Percentiles rank a stretch among this genome's conserved stretches.
These are phyloP conservation scores for Cyclocybe aegerita DNA, from an alignment of 768 basidiomycete species.

Conservation along the genomic window DNA sequence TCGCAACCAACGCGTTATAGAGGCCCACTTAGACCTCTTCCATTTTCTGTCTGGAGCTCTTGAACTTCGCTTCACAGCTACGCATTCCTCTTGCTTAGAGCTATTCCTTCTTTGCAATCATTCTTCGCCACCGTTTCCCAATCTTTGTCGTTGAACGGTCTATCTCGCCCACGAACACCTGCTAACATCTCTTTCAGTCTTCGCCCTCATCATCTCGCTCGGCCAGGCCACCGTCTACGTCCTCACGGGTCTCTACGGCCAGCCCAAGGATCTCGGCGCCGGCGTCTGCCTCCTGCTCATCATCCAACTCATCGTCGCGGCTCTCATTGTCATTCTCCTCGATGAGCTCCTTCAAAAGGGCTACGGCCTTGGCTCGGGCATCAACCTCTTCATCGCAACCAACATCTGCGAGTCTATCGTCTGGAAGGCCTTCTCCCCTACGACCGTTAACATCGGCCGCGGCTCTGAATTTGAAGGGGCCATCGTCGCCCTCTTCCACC, in stretches of 20 bases:
- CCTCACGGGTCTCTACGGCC: slow-evolving; percentile 94
- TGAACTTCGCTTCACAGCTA: too few relatives aligned
- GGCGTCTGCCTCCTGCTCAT: slow-evolving; percentile 97
- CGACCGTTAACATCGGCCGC: slow-evolving; percentile 96
- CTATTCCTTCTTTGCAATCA: too few relatives aligned
- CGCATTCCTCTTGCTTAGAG: too few relatives aligned
- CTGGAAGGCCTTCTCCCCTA: slow-evolving; percentile 99
- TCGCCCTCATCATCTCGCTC: slow-evolving; percentile 93
- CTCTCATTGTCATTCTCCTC: slow-evolving; percentile 96
- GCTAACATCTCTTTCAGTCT: slow-evolving; percentile 53
- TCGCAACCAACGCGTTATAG: too few relatives aligned
- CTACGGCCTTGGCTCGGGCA: slow-evolving; percentile 97
- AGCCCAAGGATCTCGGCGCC: slow-evolving; percentile 88
- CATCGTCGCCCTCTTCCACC: slow-evolving; percentile 93
- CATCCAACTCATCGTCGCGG: slow-evolving; percentile 91
- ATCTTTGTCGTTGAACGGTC: too few relatives aligned
- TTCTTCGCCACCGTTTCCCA: too few relatives aligned
- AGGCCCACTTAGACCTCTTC: too few relatives aligned
- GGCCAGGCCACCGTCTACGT: slow-evolving; percentile 98
- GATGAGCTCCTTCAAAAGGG: slow-evolving; percentile 99
- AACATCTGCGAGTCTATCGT: slow-evolving; percentile 99
- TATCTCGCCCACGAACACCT: not conserved
- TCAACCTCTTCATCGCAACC: slow-evolving; percentile 98
- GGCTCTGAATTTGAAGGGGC: slow-evolving; percentile 99
- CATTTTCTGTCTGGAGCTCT: too few relatives aligned